phyloP scores from a whole-genome alignment of 129 eudicot species.

The Scalesia atractyloides region DNA sequence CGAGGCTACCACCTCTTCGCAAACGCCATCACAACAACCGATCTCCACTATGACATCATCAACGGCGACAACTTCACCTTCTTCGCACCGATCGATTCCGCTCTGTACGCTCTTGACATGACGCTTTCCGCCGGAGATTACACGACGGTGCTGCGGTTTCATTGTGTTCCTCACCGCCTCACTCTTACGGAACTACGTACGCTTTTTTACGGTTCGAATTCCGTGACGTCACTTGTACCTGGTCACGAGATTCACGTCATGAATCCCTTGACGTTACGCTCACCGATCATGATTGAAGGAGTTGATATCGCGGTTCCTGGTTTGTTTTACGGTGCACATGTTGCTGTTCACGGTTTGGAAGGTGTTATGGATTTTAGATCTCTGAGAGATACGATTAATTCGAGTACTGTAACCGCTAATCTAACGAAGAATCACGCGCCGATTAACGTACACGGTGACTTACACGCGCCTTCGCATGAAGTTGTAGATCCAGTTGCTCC shows the following conservation, averaged over 20 bases:
- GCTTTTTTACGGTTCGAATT: slow-evolving; percentile 32
- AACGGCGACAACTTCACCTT: slow-evolving; percentile 50
- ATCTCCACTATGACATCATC: slow-evolving; percentile 43
- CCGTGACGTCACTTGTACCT: slow-evolving; percentile 33
- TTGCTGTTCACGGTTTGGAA: slow-evolving; percentile 60
- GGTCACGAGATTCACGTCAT: slow-evolving; percentile 33
- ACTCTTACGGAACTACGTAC: slow-evolving; percentile 39
- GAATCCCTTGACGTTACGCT: slow-evolving; percentile 16
- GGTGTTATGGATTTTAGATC: slow-evolving; percentile 40
- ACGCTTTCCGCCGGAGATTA: slow-evolving; percentile 45
- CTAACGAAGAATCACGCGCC: slow-evolving; percentile 2
- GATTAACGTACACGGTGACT: not conserved
- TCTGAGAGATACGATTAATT: slow-evolving; percentile 9
- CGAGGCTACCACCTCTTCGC: slow-evolving; percentile 56
- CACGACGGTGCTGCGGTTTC: slow-evolving; percentile 45
- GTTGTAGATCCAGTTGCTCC: slow-evolving; percentile 6
- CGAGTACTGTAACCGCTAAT: not conserved
- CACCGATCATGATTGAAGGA: slow-evolving; percentile 39
- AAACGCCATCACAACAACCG: slow-evolving; percentile 65
- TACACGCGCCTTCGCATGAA: slow-evolving; percentile 10
- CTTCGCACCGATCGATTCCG: slow-evolving; percentile 51
- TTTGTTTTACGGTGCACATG: slow-evolving; percentile 36
- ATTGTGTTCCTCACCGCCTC: slow-evolving; percentile 48
- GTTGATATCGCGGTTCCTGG: slow-evolving; percentile 42
- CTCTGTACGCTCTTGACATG: slow-evolving; percentile 54